phyloP scores from a whole-genome alignment of 2,329 filamentous ascomycete species.

The Boeremia exigua region DNA sequence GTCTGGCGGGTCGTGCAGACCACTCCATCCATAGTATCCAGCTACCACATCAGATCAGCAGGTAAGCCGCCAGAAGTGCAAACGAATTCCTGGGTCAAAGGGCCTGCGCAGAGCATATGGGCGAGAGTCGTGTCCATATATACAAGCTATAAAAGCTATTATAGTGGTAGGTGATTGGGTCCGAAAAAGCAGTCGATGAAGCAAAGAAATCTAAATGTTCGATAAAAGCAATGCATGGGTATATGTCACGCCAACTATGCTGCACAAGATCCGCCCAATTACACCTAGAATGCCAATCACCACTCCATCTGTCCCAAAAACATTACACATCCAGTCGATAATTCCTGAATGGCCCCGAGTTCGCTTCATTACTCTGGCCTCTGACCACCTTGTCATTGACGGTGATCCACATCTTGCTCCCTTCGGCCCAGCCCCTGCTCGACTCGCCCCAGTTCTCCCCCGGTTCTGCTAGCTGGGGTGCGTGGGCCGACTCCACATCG shows the following conservation, averaged over 20 bases:
- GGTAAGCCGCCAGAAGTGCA: too few species aligned
- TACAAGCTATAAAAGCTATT: too few species aligned
- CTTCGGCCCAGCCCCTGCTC: background rate
- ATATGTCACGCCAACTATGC: background rate
- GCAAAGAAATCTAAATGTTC: too few species aligned
- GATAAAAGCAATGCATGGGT: background rate
- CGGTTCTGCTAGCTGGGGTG: background rate
- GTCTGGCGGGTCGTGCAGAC: too few species aligned
- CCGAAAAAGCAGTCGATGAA: too few species aligned
- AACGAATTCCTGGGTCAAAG: too few species aligned
- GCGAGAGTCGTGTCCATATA: too few species aligned
- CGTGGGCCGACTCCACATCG: background rate
- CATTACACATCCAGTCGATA: background rate
- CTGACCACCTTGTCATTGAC: conserved; percentile 1
- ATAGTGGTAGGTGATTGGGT: too few species aligned
- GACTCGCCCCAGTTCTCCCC: background rate
- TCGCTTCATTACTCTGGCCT: background rate
- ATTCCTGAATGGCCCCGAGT: background rate
- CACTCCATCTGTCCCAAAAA: background rate
- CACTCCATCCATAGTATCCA: too few species aligned
- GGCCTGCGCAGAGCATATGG: too few species aligned
- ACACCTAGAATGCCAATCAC: background rate
- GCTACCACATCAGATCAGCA: too few species aligned
- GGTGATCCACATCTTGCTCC: conserved; percentile 1
- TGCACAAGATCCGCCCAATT: background rate